Evolutionary conservation across 768 basidiomycete genomes (phyloP), one percentile per base, ranked within the genome.

Genomic region (Tephrocybe sp.): DNA sequence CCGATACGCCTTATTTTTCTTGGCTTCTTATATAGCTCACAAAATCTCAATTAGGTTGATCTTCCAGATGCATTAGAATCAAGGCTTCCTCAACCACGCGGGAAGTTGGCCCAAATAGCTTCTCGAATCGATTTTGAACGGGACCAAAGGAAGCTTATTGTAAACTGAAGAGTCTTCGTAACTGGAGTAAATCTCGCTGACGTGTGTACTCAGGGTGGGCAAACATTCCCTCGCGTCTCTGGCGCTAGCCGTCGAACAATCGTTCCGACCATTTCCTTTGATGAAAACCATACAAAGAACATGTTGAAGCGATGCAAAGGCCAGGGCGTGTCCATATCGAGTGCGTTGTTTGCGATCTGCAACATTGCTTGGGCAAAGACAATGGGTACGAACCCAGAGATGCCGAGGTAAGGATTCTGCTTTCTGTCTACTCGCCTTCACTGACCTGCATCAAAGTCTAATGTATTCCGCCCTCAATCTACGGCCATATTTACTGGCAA

Each of bases 391-490:
- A 71, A 73, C 36, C 66, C 65, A 58, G 76, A 82, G 50, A 65
- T 81, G 41, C 85, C 84, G 4, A 77, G 72, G 80, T 83, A 65
- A 60, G 75, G 60, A 33, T 50, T 17, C 32, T 32, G 0, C 26
- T 33, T 37, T 23, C 18, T 23, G 40, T n/a, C 18, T 45, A 20
- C 20, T 25, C 8, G 18, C 26, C 24, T 28, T 20, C 20, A 30
- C 12, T 37, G 21, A 38, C 57, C 48, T 25, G 4, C 48, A 36
- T 17, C 25, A 40, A 3, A 85, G 83, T 50, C 81, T 93, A 83
- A 85, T 93, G 80, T 94, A 94, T 65, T 88, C 89, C 7, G 90
- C 92, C 11, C 72, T 92, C 43, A 93, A 93, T 66, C 70, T 92
- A 33, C 80, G 91, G 3, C 83, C 86, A 4, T 77, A 80, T 62